Conservation (phyloP, 2,329 filamentous ascomycete species). For the Cytospora chrysosperma region DNA sequence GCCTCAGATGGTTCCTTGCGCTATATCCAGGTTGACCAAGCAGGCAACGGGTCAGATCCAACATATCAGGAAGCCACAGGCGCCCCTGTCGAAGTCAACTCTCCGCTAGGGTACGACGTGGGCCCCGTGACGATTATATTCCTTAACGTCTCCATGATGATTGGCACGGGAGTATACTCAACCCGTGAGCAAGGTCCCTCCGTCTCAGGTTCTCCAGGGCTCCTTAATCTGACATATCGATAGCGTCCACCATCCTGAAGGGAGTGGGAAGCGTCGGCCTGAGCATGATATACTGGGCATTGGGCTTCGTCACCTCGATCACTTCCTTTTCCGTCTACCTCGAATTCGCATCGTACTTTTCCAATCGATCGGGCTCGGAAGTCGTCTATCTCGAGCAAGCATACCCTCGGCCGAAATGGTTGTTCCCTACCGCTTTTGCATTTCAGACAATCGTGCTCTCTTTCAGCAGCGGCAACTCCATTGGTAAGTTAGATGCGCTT, state of each 20-base stretch:
- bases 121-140: slow-evolving; percentile 57
- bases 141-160: slow-evolving; percentile 59
- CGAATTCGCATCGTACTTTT: slow-evolving; percentile 64
- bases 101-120: slow-evolving; percentile 60
- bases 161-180: slow-evolving; percentile 62
- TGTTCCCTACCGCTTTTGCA: slow-evolving; percentile 65
- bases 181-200: slow-evolving; percentile 40
- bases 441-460: slow-evolving; percentile 63
- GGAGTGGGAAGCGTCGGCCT: slow-evolving; percentile 63
- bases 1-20: slow-evolving; percentile 9
- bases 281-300: slow-evolving; percentile 61
- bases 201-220: neutral
- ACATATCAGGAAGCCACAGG: slow-evolving; percentile 62
- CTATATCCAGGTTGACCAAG: slow-evolving; percentile 8
- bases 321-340: slow-evolving; percentile 60
- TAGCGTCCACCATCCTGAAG: slow-evolving; percentile 57
- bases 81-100: slow-evolving; percentile 58
- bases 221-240: slow-evolving; percentile 4
- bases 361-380: slow-evolving; percentile 63
- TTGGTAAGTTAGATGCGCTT: slow-evolving; percentile 38
- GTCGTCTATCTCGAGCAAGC: slow-evolving; percentile 69
- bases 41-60: slow-evolving; percentile 35
- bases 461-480: slow-evolving; percentile 64
- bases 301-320: slow-evolving; percentile 47
- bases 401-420: slow-evolving; percentile 61